A percentile compares a stretch with the other conserved stretches of the same genome.
Conservation (phyloP, 768 basidiomycete species). For the Nidula microcarpa region DNA sequence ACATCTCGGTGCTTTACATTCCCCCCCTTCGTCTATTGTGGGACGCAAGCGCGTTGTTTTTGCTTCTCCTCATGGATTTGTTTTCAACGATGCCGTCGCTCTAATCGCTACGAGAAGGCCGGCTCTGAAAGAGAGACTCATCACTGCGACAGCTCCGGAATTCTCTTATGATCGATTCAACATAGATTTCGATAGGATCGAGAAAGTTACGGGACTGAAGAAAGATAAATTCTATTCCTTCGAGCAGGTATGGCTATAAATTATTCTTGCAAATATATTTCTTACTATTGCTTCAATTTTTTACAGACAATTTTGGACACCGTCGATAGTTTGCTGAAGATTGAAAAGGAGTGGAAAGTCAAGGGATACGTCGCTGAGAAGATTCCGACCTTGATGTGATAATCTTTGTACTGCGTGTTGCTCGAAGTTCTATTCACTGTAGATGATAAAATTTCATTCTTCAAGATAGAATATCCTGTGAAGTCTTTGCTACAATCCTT, state of each 20-base stretch:
- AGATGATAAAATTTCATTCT: too few species aligned
- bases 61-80: constrained; percentile 22
- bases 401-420: neutral
- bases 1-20: constrained; percentile 25
- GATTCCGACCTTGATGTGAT: neutral
- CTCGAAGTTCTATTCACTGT: too few species aligned
- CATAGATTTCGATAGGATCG: constrained; percentile 23
- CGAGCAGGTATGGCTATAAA: constrained; percentile 12
- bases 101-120: constrained; percentile 24
- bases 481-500: too few species aligned
- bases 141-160: constrained; percentile 9
- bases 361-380: constrained; percentile 7
- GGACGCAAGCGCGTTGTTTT: constrained; percentile 29
- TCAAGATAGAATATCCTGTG: too few species aligned
- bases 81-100: constrained; percentile 13
- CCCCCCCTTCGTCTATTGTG: constrained; percentile 17
- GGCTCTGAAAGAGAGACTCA: constrained; percentile 22
- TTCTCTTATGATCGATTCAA: constrained; percentile 16
- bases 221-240: constrained; percentile 22
- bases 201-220: constrained; percentile 27
- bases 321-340: constrained; percentile 17
- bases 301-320: constrained; percentile 26
- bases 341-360: constrained; percentile 19
- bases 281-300: neutral
- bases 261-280: neutral